Conservation (phyloP, 2,329 filamentous ascomycete genomes). For the Decorospora gaudefroyi region DNA sequence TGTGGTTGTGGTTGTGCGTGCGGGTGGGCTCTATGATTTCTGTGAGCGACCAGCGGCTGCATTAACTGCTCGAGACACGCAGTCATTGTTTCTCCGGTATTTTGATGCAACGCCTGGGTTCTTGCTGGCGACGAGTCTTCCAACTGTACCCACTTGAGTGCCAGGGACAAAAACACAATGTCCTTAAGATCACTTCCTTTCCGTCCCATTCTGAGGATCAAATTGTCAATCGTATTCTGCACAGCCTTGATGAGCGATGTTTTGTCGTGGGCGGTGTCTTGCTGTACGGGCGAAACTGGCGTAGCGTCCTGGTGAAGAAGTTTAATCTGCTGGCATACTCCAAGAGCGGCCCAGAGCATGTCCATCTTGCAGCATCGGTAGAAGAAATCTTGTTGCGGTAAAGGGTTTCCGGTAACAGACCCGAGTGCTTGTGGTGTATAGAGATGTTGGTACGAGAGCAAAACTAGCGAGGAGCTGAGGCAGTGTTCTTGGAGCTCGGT, state of each 20-base stretch:
- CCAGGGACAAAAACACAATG: slow-evolving; percentile 25
- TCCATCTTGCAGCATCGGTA: slow-evolving; percentile 37
- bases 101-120: slow-evolving; percentile 6
- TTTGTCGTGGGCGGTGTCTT: slow-evolving; percentile 1
- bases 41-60: slow-evolving; percentile 7
- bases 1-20: slow-evolving; percentile 1
- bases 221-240: slow-evolving; percentile 17
- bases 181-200: slow-evolving; percentile 29
- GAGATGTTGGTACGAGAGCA: slow-evolving; percentile 28
- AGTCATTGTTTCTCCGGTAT: slow-evolving; percentile 12
- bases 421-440: slow-evolving; percentile 13
- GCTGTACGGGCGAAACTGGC: neutral
- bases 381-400: slow-evolving; percentile 33
- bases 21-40: slow-evolving; percentile 1
- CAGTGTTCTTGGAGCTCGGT: slow-evolving; percentile 21
- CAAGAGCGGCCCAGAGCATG: slow-evolving; percentile 38
- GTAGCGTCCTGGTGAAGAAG: slow-evolving; percentile 1
- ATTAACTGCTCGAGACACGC: slow-evolving; percentile 22
- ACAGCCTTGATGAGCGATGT: slow-evolving; percentile 12
- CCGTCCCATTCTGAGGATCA: slow-evolving; percentile 21
- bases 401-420: slow-evolving; percentile 3
- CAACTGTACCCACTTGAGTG: slow-evolving; percentile 23
- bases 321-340: slow-evolving; percentile 39
- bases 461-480: slow-evolving; percentile 24
- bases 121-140: slow-evolving; percentile 1